Percentiles rank a stretch among this genome's conserved stretches.
These are phyloP conservation scores for Pisolithus albus DNA, from an alignment of 768 basidiomycete species.

Conservation along the genomic window DNA sequence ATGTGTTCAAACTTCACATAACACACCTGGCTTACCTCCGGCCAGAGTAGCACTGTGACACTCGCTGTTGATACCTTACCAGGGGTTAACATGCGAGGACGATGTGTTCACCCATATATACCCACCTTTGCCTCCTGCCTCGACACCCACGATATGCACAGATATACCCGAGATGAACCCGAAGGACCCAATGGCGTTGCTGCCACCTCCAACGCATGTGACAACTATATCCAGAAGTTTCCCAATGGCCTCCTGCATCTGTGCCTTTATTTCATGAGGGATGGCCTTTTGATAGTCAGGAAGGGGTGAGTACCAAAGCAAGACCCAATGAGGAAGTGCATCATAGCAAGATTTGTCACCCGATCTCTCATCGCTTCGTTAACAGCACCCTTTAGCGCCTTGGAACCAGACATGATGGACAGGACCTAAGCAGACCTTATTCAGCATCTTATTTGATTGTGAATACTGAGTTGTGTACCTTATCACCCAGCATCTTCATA, in stretches of 20 bases:
- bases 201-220: conserved; percentile 96
- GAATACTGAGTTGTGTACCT: conserved; percentile 36
- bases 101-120: conserved; percentile 7
- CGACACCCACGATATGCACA: conserved; percentile 87
- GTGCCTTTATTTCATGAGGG: conserved; percentile 87
- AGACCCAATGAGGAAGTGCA: conserved; percentile 96
- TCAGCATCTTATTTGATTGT: background rate
- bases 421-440: conserved; percentile 47
- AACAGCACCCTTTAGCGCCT: conserved; percentile 95
- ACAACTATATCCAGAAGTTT: conserved; percentile 93
- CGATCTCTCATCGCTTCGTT: conserved; percentile 98
- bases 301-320: conserved; percentile 98
- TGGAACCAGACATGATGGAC: conserved; percentile 88
- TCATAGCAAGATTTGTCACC: conserved; percentile 92
- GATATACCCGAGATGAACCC: conserved; percentile 88
- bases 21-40: conserved; percentile 85
- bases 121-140: conserved; percentile 95
- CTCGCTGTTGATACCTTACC: conserved; percentile 64
- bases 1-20: conserved; percentile 95
- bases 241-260: conserved; percentile 61
- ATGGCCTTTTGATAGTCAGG: conserved; percentile 98
- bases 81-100: conserved; percentile 6
- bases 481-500: conserved; percentile 94
- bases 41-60: conserved; percentile 91
- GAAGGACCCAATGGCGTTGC: conserved; percentile 97